phyloP scores from a whole-genome alignment of 1,139 yeast species.

The Taphrina deformans region DNA sequence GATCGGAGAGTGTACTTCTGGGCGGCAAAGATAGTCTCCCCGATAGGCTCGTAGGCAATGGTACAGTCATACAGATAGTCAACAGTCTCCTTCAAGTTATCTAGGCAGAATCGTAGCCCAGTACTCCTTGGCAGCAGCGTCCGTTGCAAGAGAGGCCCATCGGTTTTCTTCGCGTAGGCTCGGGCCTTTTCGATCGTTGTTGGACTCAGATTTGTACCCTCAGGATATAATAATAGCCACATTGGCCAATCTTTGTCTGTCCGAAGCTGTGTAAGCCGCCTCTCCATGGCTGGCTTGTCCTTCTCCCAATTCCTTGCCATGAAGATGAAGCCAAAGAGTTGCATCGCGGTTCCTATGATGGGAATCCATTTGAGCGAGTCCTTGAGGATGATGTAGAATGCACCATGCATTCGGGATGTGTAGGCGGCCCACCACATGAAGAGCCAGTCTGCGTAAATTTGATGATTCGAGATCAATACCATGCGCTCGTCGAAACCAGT shows the following conservation, averaged over 20 bases:
- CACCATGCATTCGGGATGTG: slow-evolving; percentile 63
- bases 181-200: slow-evolving; percentile 62
- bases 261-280: slow-evolving; percentile 44
- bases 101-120: slow-evolving; percentile 70
- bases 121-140: slow-evolving; percentile 77
- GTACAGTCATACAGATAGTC: slow-evolving; percentile 80
- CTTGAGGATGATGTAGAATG: slow-evolving; percentile 70
- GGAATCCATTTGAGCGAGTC: slow-evolving; percentile 76
- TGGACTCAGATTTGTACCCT: slow-evolving; percentile 82
- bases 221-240: slow-evolving; percentile 79
- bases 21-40: slow-evolving; percentile 68
- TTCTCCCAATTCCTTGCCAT: slow-evolving; percentile 62
- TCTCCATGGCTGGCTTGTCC: slow-evolving; percentile 63
- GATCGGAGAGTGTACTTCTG: slow-evolving; percentile 65
- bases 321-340: slow-evolving; percentile 63
- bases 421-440: slow-evolving; percentile 86
- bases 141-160: slow-evolving; percentile 53
- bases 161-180: slow-evolving; percentile 57
- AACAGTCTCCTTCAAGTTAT: slow-evolving; percentile 59
- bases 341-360: slow-evolving; percentile 84
- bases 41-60: slow-evolving; percentile 73
- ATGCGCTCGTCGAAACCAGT: slow-evolving; percentile 50
- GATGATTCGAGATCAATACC: slow-evolving; percentile 79
- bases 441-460: slow-evolving; percentile 81
- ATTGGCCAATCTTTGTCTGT: slow-evolving; percentile 44